Percentiles rank a stretch among this genome's conserved stretches.
Conservation (phyloP, 2,329 filamentous ascomycete species). For the Ophiostoma perfectum region DNA sequence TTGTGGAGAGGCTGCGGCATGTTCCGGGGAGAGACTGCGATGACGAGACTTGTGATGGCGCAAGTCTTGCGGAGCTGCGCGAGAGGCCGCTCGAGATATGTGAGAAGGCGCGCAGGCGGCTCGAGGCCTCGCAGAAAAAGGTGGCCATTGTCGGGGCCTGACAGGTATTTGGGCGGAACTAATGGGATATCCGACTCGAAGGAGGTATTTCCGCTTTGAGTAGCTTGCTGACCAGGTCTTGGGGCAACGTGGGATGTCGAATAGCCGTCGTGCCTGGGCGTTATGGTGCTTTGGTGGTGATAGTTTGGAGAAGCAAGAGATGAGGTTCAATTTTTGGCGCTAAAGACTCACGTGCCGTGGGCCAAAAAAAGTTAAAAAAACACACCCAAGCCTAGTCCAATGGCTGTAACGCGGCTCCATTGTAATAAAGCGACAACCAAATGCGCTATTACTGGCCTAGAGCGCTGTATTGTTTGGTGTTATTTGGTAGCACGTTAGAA, state of each 20-base stretch:
- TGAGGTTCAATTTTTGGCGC: constrained; percentile 15
- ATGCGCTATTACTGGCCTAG: not conserved
- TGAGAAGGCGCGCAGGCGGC: constrained; percentile 15
- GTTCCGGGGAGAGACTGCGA: not conserved
- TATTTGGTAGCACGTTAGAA: not conserved
- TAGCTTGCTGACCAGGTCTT: not conserved
- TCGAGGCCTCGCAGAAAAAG: constrained; percentile 11
- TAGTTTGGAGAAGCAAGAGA: not conserved
- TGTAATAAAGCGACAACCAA: not conserved
- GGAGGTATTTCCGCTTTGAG: not conserved
- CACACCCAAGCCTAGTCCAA: not conserved
- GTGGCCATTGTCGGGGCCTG: constrained; percentile 14
- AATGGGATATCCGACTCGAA: not conserved
- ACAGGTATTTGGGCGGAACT: not conserved
- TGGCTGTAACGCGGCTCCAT: not conserved
- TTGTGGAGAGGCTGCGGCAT: constrained; percentile 23
- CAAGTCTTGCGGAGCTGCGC: constrained; percentile 8
- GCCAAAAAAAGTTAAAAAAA: not conserved
- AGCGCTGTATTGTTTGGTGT: not conserved
- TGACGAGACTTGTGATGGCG: not conserved
- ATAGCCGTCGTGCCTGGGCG: not conserved
- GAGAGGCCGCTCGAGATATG: not conserved
- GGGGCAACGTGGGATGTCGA: not conserved
- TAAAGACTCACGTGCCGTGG: constrained; percentile 10
- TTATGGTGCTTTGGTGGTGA: constrained; percentile 1